Evolutionary conservation across 2,329 filamentous ascomycete species (phyloP).

Genomic region (Dactylellina cionopaga): DNA sequence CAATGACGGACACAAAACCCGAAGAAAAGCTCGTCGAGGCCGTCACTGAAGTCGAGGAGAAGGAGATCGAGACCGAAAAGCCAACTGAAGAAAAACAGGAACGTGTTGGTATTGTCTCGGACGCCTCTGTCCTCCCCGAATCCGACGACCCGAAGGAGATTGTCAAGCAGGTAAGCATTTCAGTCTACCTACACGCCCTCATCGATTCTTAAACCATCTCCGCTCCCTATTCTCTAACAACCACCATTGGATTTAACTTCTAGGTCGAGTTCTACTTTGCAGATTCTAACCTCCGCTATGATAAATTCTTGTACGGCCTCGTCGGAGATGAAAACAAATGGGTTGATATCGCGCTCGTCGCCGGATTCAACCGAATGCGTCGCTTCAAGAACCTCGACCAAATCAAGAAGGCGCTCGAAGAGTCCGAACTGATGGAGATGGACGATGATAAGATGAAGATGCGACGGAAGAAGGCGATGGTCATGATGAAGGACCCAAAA

Average conservation of each 20-base stretch:
- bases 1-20: slow-evolving; percentile 36
- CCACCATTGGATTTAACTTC: slow-evolving; percentile 11
- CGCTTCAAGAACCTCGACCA: slow-evolving; percentile 88
- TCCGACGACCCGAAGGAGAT: slow-evolving; percentile 82
- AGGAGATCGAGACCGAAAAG: slow-evolving; percentile 20
- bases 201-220: not conserved
- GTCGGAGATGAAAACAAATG: slow-evolving; percentile 84
- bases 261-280: slow-evolving; percentile 97
- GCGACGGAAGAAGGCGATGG: slow-evolving; percentile 78
- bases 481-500: slow-evolving; percentile 62
- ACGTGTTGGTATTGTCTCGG: slow-evolving; percentile 69
- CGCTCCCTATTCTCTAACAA: slow-evolving; percentile 10
- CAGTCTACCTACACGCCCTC: not conserved
- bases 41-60: slow-evolving; percentile 30
- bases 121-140: slow-evolving; percentile 73
- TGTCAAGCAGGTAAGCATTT: slow-evolving; percentile 74
- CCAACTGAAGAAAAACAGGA: slow-evolving; percentile 64
- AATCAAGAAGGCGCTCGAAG: slow-evolving; percentile 82
- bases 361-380: slow-evolving; percentile 94
- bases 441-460: slow-evolving; percentile 75
- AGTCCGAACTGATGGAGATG: slow-evolving; percentile 75
- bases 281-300: slow-evolving; percentile 86
- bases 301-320: slow-evolving; percentile 84
- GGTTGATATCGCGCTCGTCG: slow-evolving; percentile 79
- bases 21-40: slow-evolving; percentile 20